These are phyloP conservation scores for Forsythia suspensa DNA, from an alignment of 257 asterid genomes.

Conservation along the genomic window DNA sequence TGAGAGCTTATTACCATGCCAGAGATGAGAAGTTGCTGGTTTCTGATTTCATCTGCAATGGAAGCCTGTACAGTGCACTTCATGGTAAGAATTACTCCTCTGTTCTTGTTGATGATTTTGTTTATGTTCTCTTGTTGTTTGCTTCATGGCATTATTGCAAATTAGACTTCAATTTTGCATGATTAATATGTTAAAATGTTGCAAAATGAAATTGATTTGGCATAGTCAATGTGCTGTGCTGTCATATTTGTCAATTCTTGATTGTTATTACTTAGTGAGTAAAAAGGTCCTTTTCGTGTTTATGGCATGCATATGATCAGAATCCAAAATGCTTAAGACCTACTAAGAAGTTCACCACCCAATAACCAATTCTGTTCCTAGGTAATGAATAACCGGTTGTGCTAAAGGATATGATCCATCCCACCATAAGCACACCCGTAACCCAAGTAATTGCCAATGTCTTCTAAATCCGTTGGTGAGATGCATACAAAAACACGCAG, in stretches of 20 bases:
- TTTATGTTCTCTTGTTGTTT: not conserved
- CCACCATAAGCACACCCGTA: no score
- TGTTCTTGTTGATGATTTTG: not conserved
- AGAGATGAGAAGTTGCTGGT: slow-evolving; percentile 83
- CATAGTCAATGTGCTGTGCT: not conserved
- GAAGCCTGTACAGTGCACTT: slow-evolving; percentile 74
- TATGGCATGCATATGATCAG: not conserved
- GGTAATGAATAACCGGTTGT: no score
- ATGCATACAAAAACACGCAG: no score
- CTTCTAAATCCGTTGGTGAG: no score
- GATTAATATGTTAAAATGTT: not conserved
- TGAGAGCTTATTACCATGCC: slow-evolving; percentile 89
- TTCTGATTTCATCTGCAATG: slow-evolving; percentile 77
- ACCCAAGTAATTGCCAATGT: no score
- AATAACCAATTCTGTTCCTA: no score
- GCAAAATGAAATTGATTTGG: not conserved
- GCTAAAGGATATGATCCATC: no score
- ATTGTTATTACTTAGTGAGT: no score
- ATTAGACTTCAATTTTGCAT: not conserved
- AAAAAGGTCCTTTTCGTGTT: not conserved
- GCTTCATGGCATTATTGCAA: not conserved
- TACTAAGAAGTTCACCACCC: no score
- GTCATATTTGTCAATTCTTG: not conserved
- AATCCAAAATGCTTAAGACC: no score
- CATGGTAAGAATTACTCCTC: slow-evolving; percentile 58